phyloP scores from a whole-genome alignment of 2,329 filamentous ascomycete species.

The Aspergillus pseudoglaucus region DNA sequence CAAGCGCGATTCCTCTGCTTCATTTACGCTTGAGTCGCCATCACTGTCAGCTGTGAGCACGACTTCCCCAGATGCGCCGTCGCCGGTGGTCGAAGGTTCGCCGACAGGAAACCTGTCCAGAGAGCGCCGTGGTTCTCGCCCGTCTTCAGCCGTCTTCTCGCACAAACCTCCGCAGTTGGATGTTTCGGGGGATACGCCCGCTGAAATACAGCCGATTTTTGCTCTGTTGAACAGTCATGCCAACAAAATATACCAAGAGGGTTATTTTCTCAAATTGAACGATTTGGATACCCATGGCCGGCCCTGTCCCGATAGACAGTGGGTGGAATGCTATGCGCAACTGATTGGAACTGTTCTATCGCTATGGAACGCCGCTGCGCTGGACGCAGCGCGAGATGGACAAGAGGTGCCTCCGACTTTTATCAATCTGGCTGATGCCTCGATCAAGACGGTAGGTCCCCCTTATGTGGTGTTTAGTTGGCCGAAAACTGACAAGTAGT shows the following conservation, averaged over 20 bases:
- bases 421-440: constrained; percentile 94
- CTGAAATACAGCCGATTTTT: constrained; percentile 91
- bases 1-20: constrained; percentile 10
- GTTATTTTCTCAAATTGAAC: constrained; percentile 94
- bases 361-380: constrained; percentile 86
- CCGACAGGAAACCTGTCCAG: constrained; percentile 36
- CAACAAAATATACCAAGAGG: constrained; percentile 96
- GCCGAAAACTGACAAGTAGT: constrained; percentile 25
- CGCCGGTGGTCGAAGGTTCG: constrained; percentile 30
- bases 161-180: constrained; percentile 85
- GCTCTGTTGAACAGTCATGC: constrained; percentile 88
- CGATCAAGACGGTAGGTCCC: constrained; percentile 81
- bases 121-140: constrained; percentile 56
- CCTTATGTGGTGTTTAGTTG: constrained; percentile 1
- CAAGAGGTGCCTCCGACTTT: constrained; percentile 85
- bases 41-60: constrained; percentile 17
- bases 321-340: constrained; percentile 96
- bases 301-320: constrained; percentile 76
- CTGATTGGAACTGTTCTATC: constrained; percentile 92
- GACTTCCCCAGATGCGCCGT: constrained; percentile 30
- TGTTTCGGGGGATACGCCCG: constrained; percentile 73
- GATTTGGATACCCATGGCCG: constrained; percentile 86
- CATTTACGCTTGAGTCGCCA: constrained; percentile 14
- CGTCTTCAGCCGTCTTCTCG: constrained; percentile 77
- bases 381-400: constrained; percentile 79